Conservation (phyloP, 2,329 filamentous ascomycete species). For the Helminthosporium solani region DNA sequence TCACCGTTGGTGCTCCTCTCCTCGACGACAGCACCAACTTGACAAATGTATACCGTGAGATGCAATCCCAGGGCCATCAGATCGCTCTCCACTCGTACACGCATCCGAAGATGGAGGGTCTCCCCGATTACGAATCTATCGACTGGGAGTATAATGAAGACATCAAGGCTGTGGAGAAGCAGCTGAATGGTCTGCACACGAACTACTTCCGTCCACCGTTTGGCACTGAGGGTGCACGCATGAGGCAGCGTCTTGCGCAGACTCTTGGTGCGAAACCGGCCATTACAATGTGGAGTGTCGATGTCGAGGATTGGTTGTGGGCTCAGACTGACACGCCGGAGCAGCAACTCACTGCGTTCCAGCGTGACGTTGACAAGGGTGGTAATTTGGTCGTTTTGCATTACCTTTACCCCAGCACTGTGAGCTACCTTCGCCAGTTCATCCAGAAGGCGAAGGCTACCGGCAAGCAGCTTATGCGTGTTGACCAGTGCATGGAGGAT, state of each 20-base stretch:
- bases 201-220: conserved; percentile 69
- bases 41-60: conserved; percentile 63
- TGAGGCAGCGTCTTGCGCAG: conserved; percentile 62
- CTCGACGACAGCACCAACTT: conserved; percentile 61
- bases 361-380: conserved; percentile 61
- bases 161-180: conserved; percentile 50
- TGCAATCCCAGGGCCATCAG: conserved; percentile 64
- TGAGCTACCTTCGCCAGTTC: conserved; percentile 63
- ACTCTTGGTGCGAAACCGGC: conserved; percentile 50
- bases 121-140: conserved; percentile 54
- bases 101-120: conserved; percentile 66
- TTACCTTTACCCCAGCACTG: conserved; percentile 65
- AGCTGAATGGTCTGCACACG: conserved; percentile 38
- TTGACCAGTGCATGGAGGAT: conserved; percentile 67
- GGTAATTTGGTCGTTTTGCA: conserved; percentile 69
- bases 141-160: conserved; percentile 64
- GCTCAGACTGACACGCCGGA: conserved; percentile 62
- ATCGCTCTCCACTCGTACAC: conserved; percentile 68
- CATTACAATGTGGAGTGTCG: conserved; percentile 68
- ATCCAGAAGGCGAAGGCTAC: conserved; percentile 64
- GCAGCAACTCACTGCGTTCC: conserved; percentile 66
- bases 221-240: conserved; percentile 66
- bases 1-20: conserved; percentile 66
- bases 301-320: conserved; percentile 72
- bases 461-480: conserved; percentile 65